Conservation (phyloP, 139 green algal genomes). For the Axilococcus clingmanii region DNA sequence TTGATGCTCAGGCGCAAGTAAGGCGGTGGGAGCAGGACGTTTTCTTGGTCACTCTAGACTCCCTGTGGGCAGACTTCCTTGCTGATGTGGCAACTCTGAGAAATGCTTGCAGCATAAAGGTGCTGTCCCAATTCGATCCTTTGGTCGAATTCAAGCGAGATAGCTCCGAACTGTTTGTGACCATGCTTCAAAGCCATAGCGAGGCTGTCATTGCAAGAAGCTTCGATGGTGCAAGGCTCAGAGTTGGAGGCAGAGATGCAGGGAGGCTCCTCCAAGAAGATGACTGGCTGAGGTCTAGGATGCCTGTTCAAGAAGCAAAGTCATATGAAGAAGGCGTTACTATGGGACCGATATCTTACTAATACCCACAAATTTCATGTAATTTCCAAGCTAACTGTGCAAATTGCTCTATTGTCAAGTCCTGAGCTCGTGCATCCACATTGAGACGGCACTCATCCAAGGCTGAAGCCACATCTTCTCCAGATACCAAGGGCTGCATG, state of each 20-base stretch:
- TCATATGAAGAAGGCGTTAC: not conserved
- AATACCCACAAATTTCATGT: not conserved
- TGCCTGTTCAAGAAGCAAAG: no score
- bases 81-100: slow-evolving; percentile 5
- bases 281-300: no score
- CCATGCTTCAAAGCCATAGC: no score
- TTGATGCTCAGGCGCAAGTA: not conserved
- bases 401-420: slow-evolving; percentile 18
- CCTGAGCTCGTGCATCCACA: slow-evolving; percentile 13
- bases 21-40: slow-evolving; percentile 2
- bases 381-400: slow-evolving; percentile 19
- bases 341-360: no score
- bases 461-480: slow-evolving; percentile 1
- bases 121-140: slow-evolving; percentile 12
- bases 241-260: no score
- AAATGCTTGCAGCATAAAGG: not conserved
- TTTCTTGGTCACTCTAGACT: slow-evolving; percentile 4
- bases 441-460: slow-evolving; percentile 5
- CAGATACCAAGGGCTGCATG: slow-evolving; percentile 10
- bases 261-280: no score
- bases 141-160: slow-evolving; percentile 20
- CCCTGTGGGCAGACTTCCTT: slow-evolving; percentile 21
- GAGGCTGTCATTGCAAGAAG: no score
- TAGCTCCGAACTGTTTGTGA: not conserved
- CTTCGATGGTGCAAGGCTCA: no score